Base-by-base conservation (phyloP, 495 filamentous ascomycete species). In the Aspergillus mulundensis region DNA sequence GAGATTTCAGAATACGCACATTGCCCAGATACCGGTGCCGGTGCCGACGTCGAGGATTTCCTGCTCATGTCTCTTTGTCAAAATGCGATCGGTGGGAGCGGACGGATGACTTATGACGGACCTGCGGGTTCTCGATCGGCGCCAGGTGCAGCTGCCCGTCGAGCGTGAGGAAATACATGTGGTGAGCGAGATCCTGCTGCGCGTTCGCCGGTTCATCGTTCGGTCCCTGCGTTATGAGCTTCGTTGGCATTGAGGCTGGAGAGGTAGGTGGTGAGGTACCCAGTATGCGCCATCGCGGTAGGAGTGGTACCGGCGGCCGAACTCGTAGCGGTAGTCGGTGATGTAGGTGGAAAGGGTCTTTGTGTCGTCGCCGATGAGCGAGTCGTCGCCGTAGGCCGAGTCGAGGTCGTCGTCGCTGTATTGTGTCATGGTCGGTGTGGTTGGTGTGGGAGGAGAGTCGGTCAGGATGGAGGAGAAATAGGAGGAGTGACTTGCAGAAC, bases 261-360 rank as follows among this genome's bases (percentile, higher is more conserved):
- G 24, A 28, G n/a, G 19, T 14, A 24, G 14, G 7, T 20, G 19
- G 28, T 59, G 7, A 30, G 19, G 28, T 59, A 64, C 61, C 65
- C 63, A 68, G 54, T 86, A 87, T 28, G 72, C 68, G 24, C 85
- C 85, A 61, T 85, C 81, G 49, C 82, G 70, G 59, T 84, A 87
- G 50, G 73, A 72, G 60, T 87, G 84, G 61, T 88, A 88, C 36
- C 84, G 75, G 32, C 84, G 69, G n/a, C 85, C 85, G 59, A 86
- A 86, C 59, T 88, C 67, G 51, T 73, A 73, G 32, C 70, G 65
- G 54, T 67, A 61, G 47, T 62, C 62, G 34, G 62, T 63, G 56
- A 64, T 67, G 41, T 67, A 61, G 24, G 55, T 58, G 12, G 59
- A 53, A 20, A 64, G 32, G 1, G 60, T 62, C 21, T 61, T 57